Percentiles rank a stretch among this genome's conserved stretches.
Evolutionary conservation across 176 grass and related monocot genomes (phyloP).

Genomic region (Chrysopogon serrulatus): DNA sequence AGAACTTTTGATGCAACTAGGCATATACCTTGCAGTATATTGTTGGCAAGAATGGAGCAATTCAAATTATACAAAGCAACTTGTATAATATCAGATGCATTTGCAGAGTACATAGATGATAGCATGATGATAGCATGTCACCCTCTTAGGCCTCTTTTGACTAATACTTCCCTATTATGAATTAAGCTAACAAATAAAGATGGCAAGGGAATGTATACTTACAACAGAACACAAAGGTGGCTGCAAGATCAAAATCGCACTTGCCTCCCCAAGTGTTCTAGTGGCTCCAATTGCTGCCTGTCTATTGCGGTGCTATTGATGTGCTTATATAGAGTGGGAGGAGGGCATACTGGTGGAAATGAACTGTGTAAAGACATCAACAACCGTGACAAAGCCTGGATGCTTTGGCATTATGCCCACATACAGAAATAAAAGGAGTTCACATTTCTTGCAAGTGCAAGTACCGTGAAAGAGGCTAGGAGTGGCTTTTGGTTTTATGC

Average conservation of each 20-base stretch:
- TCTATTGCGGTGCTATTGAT: not conserved
- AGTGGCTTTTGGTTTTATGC: not conserved
- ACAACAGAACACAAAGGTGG: constrained; percentile 7
- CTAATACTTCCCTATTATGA: not conserved
- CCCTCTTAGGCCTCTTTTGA: not conserved
- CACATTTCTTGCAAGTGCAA: not conserved
- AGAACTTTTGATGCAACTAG: not conserved
- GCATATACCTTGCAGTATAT: not conserved
- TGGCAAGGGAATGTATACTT: not conserved
- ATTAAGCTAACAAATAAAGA: not conserved
- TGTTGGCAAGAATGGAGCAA: not conserved
- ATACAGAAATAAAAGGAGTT: not conserved
- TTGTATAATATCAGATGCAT: not conserved
- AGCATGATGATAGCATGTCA: too few relatives aligned
- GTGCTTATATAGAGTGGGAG: constrained; percentile 22
- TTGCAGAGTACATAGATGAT: not conserved
- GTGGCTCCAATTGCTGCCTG: not conserved
- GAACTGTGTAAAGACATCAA: constrained; percentile 27
- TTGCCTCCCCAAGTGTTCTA: not conserved
- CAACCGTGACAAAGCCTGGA: constrained; percentile 25
- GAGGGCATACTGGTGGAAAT: not conserved
- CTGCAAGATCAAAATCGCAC: not conserved
- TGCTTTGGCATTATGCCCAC: not conserved
- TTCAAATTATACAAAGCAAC: not conserved
- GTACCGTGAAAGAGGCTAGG: not conserved